These are phyloP conservation scores for Aspergillus japonicus DNA, from an alignment of 2,329 filamentous ascomycete genomes.

Conservation along the genomic window DNA sequence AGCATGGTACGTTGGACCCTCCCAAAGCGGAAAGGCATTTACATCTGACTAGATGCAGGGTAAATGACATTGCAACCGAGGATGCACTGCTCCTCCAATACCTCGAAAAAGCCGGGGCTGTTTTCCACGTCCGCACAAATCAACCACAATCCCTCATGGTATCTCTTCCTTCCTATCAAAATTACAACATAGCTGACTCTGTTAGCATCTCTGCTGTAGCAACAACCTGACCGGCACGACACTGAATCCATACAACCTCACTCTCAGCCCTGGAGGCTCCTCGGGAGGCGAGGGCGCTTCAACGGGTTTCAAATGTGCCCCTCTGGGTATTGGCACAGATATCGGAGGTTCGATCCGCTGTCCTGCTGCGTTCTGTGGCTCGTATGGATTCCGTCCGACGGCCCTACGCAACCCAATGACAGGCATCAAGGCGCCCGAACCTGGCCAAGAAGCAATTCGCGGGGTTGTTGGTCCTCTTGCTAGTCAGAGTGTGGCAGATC, in stretches of 20 bases:
- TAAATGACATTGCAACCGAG: constrained; percentile 35
- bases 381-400: constrained; percentile 47
- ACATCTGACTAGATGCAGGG: constrained; percentile 23
- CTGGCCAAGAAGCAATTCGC: constrained; percentile 41
- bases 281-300: constrained; percentile 48
- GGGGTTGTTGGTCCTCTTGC: constrained; percentile 33
- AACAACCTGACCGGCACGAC: constrained; percentile 45
- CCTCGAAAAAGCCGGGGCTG: constrained; percentile 39
- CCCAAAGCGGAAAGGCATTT: not conserved
- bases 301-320: constrained; percentile 42
- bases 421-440: constrained; percentile 28
- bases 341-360: constrained; percentile 49
- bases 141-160: constrained; percentile 44
- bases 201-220: constrained; percentile 36
- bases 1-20: constrained; percentile 25
- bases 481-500: constrained; percentile 30
- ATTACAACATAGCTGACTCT: constrained; percentile 5
- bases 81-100: constrained; percentile 36
- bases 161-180: constrained; percentile 1
- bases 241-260: constrained; percentile 42
- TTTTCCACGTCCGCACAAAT: constrained; percentile 47
- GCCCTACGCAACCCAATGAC: constrained; percentile 32
- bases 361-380: constrained; percentile 47
- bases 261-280: constrained; percentile 43
- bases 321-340: constrained; percentile 48